These are phyloP conservation scores for Syncephalastrum sp. DNA, from an alignment of 371 early-diverging fungal genomes.

Conservation along the genomic window DNA sequence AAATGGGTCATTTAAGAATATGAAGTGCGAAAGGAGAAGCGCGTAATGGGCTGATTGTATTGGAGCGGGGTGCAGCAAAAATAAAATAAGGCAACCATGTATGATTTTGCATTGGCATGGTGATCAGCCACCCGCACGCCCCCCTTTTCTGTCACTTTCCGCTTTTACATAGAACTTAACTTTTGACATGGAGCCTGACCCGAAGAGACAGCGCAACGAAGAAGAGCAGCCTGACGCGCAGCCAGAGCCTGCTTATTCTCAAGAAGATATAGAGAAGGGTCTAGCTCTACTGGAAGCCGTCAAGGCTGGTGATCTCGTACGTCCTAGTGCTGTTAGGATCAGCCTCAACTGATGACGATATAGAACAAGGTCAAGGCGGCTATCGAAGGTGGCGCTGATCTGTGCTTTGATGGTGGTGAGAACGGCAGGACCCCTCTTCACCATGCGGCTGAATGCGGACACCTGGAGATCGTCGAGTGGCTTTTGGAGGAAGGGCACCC, in stretches of 20 bases:
- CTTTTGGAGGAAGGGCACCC: constrained; percentile 57
- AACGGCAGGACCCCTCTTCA: constrained; percentile 51
- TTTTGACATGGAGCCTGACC: constrained; percentile 3
- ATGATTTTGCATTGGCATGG: constrained; percentile 4
- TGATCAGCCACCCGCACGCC: neutral
- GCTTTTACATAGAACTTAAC: neutral
- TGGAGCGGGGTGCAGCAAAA: neutral
- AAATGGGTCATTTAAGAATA: too few relatives aligned
- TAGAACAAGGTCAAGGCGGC: constrained; percentile 41
- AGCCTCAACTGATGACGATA: neutral
- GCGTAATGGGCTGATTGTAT: neutral
- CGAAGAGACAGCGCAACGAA: constrained; percentile 9
- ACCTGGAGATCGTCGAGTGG: constrained; percentile 56
- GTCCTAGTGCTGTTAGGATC: neutral
- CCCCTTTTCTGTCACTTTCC: too few relatives aligned
- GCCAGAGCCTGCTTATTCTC: constrained; percentile 21
- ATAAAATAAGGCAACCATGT: constrained; percentile 5
- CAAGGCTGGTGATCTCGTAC: constrained; percentile 41
- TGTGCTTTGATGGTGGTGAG: constrained; percentile 42
- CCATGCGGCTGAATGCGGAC: constrained; percentile 46
- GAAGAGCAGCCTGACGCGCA: constrained; percentile 2
- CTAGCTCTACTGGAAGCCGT: constrained; percentile 35
- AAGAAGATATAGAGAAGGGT: constrained; percentile 38
- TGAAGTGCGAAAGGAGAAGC: too few relatives aligned
- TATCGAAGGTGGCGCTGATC: constrained; percentile 35